Base-by-base conservation (phyloP, 192 early-diverging fungal species). In the Coemansia sp. region DNA sequence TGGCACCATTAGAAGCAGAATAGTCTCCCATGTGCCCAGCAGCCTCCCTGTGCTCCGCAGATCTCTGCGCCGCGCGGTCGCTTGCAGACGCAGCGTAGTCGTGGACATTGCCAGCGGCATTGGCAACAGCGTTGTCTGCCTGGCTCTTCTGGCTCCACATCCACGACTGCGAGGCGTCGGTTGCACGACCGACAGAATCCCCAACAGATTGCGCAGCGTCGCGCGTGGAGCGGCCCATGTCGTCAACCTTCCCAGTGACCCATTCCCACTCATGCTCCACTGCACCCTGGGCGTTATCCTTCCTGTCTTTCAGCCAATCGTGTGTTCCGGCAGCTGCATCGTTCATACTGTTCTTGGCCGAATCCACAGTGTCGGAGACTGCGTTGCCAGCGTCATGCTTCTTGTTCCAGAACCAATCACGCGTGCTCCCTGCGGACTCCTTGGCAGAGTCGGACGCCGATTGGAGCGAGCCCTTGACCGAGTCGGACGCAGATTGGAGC, bases 351-450 rank as follows among this genome's bases (percentile, higher is more conserved):
- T 65, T 33, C 62, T 41, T 74, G 49, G 59, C 59, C 5, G 65
- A 42, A 23, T 66, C 67, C 4, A 63, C 42, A n/a, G 60, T 38
- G 45, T 62, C 55, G 25, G 54, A 9, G 5, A 61, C 71, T 0
- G 62, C 50, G 25, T 69, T 52, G 38, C 61, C 50, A 5, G 63
- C 58, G 15, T 74, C 66, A 22, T 67, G 46, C 41, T 64, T 74
- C 62, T 63, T 67, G 57, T 54, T 53, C 65, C 61, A 60, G 66
- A 68, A 55, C 73, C 73, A 74, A 9, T 59, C 63, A 17, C 61
- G 50, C 0, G 74, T 63, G 19, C 58, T 63, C 0, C 65, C 68
- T 2, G 49, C 67, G 0, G 68, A 32, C 19, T 69, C 46, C 46
- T 60, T 69, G 41, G 42, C 62, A 13, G 62, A 33, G 15, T 67